phyloP scores from a whole-genome alignment of 768 basidiomycete genomes.

The Nidula microcarpa region DNA sequence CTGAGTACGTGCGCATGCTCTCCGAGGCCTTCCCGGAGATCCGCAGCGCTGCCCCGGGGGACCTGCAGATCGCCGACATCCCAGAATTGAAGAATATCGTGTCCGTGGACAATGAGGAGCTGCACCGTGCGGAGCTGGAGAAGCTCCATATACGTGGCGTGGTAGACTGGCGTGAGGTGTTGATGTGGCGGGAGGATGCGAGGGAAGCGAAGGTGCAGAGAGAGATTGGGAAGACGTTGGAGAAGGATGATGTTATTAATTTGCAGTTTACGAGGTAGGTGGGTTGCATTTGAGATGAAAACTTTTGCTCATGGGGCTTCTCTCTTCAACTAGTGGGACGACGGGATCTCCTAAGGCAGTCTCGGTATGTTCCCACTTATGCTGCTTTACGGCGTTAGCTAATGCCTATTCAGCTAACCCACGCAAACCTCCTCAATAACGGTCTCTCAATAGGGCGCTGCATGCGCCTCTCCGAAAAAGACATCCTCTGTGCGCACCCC shows the following conservation, averaged over 20 bases:
- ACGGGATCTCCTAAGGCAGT: slow-evolving; percentile 83
- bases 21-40: slow-evolving; percentile 56
- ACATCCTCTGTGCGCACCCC: slow-evolving; percentile 59
- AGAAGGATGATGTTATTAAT: slow-evolving; percentile 73
- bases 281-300: background rate
- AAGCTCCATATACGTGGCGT: slow-evolving; percentile 42
- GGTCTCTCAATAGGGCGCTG: slow-evolving; percentile 64
- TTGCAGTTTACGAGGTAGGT: slow-evolving; percentile 80
- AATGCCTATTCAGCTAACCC: slow-evolving; percentile 53
- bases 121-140: slow-evolving; percentile 31
- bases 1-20: slow-evolving; percentile 61
- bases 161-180: slow-evolving; percentile 69
- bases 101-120: slow-evolving; percentile 59
- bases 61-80: slow-evolving; percentile 53
- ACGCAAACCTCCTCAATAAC: slow-evolving; percentile 78
- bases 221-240: slow-evolving; percentile 33
- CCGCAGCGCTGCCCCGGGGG: slow-evolving; percentile 41
- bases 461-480: slow-evolving; percentile 64
- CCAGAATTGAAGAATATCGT: slow-evolving; percentile 64
- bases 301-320: background rate
- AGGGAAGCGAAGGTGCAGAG: slow-evolving; percentile 39
- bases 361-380: slow-evolving; percentile 44
- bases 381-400: background rate
- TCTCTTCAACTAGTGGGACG: slow-evolving; percentile 52
- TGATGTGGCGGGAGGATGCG: slow-evolving; percentile 63